Conservation (phyloP, 805 yeast genomes). For the Kazachstania psychrophila region DNA sequence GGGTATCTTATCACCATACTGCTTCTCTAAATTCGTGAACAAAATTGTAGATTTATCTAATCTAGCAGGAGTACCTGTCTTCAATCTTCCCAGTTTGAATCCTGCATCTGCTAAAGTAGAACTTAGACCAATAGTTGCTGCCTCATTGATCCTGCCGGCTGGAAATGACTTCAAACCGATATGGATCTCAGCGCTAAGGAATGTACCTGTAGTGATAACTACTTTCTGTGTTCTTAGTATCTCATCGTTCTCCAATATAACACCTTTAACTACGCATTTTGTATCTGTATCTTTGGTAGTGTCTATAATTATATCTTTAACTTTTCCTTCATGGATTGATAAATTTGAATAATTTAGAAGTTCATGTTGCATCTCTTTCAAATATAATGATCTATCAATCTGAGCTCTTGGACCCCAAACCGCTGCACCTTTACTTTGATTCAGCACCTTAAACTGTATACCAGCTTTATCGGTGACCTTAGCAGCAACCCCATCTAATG, state of each 20-base stretch:
- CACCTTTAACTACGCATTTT: constrained; percentile 46
- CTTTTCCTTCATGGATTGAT: constrained; percentile 54
- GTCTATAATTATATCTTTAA: constrained; percentile 72
- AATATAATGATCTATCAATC: constrained; percentile 76
- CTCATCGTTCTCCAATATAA: constrained; percentile 57
- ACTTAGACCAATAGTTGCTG: constrained; percentile 82
- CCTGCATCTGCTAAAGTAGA: constrained; percentile 68
- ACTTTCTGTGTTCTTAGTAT: constrained; percentile 55
- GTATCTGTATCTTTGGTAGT: constrained; percentile 4
- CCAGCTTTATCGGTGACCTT: constrained; percentile 88
- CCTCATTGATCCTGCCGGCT: constrained; percentile 90
- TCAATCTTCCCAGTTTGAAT: constrained; percentile 76
- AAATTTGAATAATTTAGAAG: constrained; percentile 50
- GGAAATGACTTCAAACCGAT: constrained; percentile 74
- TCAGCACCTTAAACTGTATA: constrained; percentile 78
- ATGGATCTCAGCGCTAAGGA: constrained; percentile 89
- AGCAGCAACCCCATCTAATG: constrained; percentile 86
- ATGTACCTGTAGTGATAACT: constrained; percentile 92
- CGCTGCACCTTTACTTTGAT: constrained; percentile 81
- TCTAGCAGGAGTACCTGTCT: constrained; percentile 97
- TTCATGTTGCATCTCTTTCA: constrained; percentile 66
- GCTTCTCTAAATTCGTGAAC: constrained; percentile 52
- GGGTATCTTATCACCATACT: constrained; percentile 77
- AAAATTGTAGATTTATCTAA: constrained; percentile 64
- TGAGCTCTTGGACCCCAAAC: constrained; percentile 99